These are phyloP conservation scores for Dioscorea cayenensis DNA, from an alignment of 116 monocot genomes.

Conservation along the genomic window DNA sequence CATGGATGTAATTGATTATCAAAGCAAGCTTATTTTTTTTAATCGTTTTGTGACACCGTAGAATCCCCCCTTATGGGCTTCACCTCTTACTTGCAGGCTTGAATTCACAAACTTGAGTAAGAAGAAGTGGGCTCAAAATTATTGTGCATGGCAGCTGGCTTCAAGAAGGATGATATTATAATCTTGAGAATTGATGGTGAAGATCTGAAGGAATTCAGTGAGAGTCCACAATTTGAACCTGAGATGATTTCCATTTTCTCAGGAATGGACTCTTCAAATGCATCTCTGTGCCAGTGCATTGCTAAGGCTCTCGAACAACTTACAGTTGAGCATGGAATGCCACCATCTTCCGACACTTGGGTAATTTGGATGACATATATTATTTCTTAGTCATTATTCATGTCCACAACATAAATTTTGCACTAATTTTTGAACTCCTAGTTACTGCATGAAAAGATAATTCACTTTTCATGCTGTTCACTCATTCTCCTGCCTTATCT, in stretches of 20 bases:
- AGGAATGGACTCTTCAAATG: conserved; percentile 16
- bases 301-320: conserved; percentile 28
- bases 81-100: too few species aligned
- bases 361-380: conserved; percentile 12
- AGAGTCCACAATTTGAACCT: conserved; percentile 36
- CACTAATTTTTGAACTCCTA: too few species aligned
- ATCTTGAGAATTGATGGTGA: conserved; percentile 59
- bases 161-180: conserved; percentile 54
- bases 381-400: too few species aligned
- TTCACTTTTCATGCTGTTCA: too few species aligned
- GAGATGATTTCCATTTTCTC: conserved; percentile 38
- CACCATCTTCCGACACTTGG: conserved; percentile 55
- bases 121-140: neutral
- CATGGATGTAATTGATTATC: too few species aligned
- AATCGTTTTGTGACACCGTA: too few species aligned
- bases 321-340: conserved; percentile 50
- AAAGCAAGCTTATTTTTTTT: too few species aligned
- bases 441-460: too few species aligned
- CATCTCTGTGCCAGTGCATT: conserved; percentile 30
- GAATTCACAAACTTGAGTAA: too few species aligned
- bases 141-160: conserved; percentile 55
- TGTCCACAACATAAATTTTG: too few species aligned
- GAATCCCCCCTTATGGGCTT: too few species aligned
- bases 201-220: conserved; percentile 51
- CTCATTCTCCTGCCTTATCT: too few species aligned